Evolutionary conservation across 2,329 filamentous ascomycete genomes (phyloP), one percentile per base, ranked within the genome.

Genomic region (Pseudogymnoascus sp.): DNA sequence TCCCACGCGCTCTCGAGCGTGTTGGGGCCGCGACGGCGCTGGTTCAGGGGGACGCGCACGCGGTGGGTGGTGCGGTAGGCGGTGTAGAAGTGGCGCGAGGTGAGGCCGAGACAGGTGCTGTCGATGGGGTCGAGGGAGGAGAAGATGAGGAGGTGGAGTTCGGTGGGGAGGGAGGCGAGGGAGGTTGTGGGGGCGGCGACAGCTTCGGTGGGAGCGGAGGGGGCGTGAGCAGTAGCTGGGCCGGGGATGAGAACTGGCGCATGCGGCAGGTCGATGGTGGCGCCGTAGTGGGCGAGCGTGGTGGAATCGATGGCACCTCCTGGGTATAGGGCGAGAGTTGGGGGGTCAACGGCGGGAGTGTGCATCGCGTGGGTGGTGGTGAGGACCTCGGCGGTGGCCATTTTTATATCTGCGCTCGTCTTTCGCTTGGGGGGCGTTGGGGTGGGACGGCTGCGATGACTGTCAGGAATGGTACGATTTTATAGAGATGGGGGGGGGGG

Each of bases 1-100:
- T 84, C 81, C 84, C 85, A 88, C 51, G 84, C 84, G 79, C 83
- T 85, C 71, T 88, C 85, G 71, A 85, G 79, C 67, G 84, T 80
- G 73, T 87, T 87, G 63, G 85, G 85, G 0, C 85, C 85, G 6
- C 78, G 73, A 54, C 85, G 84, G 13, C 84, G 80, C 57, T 80
- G 79, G 16, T 80, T 81, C 14, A 88, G 79, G 8, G 83, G 77
- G n/a, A 87, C 80, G 6, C 73, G 77, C 62, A 81, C 83, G 25
- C 68, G 68, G 72, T 85, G 80, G 74, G 85, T 78, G 63, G 79
- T 79, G 25, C 79, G 78, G 73, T 85, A 83, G 69, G 87, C 83
- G 36, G 77, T 75, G 73, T 88, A 87, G 68, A 86, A 80, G 71
- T 81, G 79, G 48, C 78, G 78, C 76, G 80, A 84, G 39, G 84